A percentile compares a stretch with the other conserved stretches of the same genome.
Conservation (phyloP, 176 grass and related monocot species). For the Musa beccarii region DNA sequence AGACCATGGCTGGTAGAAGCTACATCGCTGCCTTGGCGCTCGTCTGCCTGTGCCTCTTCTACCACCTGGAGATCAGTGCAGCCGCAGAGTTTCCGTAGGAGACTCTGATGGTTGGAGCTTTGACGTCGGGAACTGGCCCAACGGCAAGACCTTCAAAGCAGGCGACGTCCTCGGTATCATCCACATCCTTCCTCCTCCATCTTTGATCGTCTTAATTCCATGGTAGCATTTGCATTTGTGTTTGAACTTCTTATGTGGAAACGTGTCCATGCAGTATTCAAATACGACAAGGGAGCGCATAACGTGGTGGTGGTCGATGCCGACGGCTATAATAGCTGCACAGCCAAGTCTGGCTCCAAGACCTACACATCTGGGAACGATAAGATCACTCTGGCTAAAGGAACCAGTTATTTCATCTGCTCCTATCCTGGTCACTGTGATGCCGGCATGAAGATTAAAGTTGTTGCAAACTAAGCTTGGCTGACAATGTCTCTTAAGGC, state of each 20-base stretch:
- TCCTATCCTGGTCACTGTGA: too few relatives aligned
- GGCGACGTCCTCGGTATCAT: slow-evolving; percentile 54
- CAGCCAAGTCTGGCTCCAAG: slow-evolving; percentile 1
- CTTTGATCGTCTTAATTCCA: background rate
- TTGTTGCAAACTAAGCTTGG: too few relatives aligned
- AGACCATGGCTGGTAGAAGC: too few relatives aligned
- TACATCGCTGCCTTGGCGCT: too few relatives aligned
- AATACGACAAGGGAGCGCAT: slow-evolving; percentile 34
- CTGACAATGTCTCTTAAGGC: too few relatives aligned
- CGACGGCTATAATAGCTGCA: slow-evolving; percentile 41
- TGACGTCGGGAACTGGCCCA: too few relatives aligned
- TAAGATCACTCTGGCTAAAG: slow-evolving; percentile 32
- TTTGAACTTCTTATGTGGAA: background rate
- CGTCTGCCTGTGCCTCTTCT: too few relatives aligned
- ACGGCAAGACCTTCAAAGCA: slow-evolving; percentile 24
- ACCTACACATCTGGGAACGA: slow-evolving; percentile 43
- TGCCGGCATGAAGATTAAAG: too few relatives aligned
- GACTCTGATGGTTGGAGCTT: too few relatives aligned
- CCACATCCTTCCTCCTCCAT: background rate
- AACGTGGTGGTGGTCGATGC: slow-evolving; percentile 63
- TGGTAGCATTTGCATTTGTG: background rate
- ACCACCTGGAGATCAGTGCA: too few relatives aligned
- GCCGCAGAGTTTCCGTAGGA: too few relatives aligned
- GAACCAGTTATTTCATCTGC: slow-evolving; percentile 54
- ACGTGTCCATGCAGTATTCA: slow-evolving; percentile 39